A percentile compares a stretch with the other conserved stretches of the same genome.
phyloP scores from a whole-genome alignment of 768 basidiomycete genomes.

The Lactarius quietus region DNA sequence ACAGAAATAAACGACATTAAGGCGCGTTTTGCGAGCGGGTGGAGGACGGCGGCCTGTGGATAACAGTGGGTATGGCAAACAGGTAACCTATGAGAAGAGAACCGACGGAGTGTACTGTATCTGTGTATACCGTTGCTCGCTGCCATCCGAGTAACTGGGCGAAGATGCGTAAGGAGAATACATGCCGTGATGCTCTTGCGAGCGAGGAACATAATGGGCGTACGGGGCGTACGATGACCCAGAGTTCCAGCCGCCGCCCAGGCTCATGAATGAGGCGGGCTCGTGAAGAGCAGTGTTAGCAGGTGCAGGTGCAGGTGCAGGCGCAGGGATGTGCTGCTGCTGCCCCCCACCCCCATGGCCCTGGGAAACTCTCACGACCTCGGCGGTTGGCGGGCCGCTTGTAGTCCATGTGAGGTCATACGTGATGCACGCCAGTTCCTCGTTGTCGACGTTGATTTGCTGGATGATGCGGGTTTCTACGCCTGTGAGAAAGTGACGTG shows the following conservation, averaged over 20 bases:
- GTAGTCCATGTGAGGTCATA: constrained; percentile 65
- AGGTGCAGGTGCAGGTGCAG: background rate
- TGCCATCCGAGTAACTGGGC: constrained; percentile 2
- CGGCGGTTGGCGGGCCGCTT: constrained; percentile 48
- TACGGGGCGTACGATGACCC: constrained; percentile 12
- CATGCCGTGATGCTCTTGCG: background rate
- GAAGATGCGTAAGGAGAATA: constrained; percentile 19
- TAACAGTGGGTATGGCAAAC: constrained; percentile 10
- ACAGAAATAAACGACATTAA: constrained; percentile 9
- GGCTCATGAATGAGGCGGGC: constrained; percentile 26
- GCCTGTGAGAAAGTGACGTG: constrained; percentile 34
- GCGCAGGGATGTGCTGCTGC: constrained; percentile 24
- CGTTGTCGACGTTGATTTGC: constrained; percentile 63
- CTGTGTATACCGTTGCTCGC: constrained; percentile 21
- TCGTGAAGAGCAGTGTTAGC: constrained; percentile 30
- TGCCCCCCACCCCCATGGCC: constrained; percentile 32
- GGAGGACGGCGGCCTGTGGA: constrained; percentile 11
- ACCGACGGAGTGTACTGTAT: constrained; percentile 24
- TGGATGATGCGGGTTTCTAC: constrained; percentile 60
- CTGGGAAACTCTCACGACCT: constrained; percentile 45
- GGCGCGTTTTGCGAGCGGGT: constrained; percentile 13
- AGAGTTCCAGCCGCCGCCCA: constrained; percentile 15
- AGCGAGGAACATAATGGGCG: constrained; percentile 17
- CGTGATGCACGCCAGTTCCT: constrained; percentile 57
- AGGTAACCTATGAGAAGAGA: constrained; percentile 22